Evolutionary conservation across 2,329 filamentous ascomycete species (phyloP), one percentile per base, ranked within the genome.

Genomic region (Talaromyces sp.): DNA sequence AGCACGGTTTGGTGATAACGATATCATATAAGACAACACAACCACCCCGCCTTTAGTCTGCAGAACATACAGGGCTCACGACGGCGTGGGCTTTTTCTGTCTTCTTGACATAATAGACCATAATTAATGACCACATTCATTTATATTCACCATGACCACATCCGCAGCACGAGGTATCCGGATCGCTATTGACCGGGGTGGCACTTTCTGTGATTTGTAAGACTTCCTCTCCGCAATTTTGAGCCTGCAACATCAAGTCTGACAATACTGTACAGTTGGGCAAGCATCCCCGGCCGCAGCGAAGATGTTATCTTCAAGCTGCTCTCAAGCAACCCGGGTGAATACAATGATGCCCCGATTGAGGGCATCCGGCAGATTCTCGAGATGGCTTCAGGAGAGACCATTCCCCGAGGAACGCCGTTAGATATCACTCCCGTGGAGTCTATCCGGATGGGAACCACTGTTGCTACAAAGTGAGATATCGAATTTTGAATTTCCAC

Each of bases 371-470:
- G 85, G 68, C 91, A 92, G 69, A 91, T 89, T n/a, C 60, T 67
- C 30, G 65, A 65, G 61, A 62, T 60, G 42, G 64, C 63, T 28
- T 58, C 62, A 19, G 64, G 66, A 10, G 32, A 58, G 33, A 55
- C 63, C 22, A 61, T 66, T 28, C 63, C 67, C 1, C 63, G 68
- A 32, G 58, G 63, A 22, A 61, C 57, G 9, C 64, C 62, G 32
- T 55, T 69, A 27, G 60, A 64, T 55, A 62, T 66, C 60, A 52
- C 55, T 13, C 52, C 55, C 15, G 59, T 68, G 6, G 66, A 66
- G 15, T 66, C 61, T 2, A 95, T 96, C 71, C 87, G 92, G 59
- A 96, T 96, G 91, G 92, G 92, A 51, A 96, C 92, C 3, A 96
- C 92, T 0, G 91, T 96, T 13, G 92, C 91, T 8, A 96, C 92